These are phyloP conservation scores for Melaleuca alternifolia DNA, from an alignment of 345 rosid species.

Conservation along the genomic window DNA sequence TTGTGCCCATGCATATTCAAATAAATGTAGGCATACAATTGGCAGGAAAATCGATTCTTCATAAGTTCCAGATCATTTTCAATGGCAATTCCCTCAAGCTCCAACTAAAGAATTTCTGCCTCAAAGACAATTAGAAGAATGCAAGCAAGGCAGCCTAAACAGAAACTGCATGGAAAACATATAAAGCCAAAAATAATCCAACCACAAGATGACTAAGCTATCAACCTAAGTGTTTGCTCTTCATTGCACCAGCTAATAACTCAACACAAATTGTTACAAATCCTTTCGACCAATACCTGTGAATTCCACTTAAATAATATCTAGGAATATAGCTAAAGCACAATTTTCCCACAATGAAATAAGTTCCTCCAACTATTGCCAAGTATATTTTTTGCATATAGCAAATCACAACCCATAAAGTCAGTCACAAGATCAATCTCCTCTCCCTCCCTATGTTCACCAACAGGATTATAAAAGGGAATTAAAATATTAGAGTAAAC, in stretches of 20 bases:
- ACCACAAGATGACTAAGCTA: background rate
- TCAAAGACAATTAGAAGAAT: background rate
- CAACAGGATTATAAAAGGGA: no score
- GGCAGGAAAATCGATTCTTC: background rate
- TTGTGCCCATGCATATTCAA: background rate
- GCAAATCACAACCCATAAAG: background rate
- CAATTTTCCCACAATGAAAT: conserved; percentile 44
- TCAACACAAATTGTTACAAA: background rate
- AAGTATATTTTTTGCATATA: conserved; percentile 61
- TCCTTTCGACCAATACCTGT: conserved; percentile 33
- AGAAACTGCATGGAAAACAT: background rate
- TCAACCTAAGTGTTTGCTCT: background rate
- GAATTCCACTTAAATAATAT: conserved; percentile 68
- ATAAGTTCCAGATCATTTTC: background rate
- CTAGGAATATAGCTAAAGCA: conserved; percentile 78
- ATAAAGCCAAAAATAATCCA: background rate
- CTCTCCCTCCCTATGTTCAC: no score
- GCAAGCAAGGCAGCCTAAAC: background rate
- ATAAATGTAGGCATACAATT: background rate
- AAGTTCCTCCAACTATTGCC: conserved; percentile 59
- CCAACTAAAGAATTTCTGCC: background rate
- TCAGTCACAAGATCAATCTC: background rate
- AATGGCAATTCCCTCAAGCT: background rate
- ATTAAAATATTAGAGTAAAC: no score
- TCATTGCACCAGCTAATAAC: background rate